Conservation (phyloP, 306 rosid species). For the Nissolia schottii region DNA sequence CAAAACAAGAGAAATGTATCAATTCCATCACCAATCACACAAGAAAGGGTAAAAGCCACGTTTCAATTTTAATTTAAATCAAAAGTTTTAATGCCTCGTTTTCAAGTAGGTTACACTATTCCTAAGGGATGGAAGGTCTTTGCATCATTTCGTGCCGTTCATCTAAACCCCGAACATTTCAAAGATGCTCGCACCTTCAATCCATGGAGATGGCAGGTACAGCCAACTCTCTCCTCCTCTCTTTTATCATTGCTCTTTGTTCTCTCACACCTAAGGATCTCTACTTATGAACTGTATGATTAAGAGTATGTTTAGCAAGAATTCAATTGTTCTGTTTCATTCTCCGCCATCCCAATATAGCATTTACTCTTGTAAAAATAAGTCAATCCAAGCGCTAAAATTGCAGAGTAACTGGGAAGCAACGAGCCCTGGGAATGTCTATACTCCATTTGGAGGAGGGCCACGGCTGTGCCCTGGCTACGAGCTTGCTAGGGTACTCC, state of each 20-base stretch:
- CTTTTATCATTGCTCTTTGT: not conserved
- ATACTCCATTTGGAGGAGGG: constrained; percentile 94
- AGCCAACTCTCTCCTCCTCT: not conserved
- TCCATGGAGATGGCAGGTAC: constrained; percentile 99
- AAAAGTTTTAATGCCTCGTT: not conserved
- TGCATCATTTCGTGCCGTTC: constrained; percentile 92
- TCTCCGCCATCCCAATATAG: no score
- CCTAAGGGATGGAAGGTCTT: constrained; percentile 95
- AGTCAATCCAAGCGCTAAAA: not conserved
- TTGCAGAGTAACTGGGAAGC: constrained; percentile 54
- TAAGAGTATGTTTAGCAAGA: no score
- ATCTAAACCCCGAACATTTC: constrained; percentile 72
- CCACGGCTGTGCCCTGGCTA: constrained; percentile 86
- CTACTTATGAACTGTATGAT: not conserved
- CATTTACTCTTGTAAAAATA: no score
- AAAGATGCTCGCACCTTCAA: constrained; percentile 87
- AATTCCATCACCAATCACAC: not conserved
- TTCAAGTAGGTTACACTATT: constrained; percentile 68
- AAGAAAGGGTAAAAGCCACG: not conserved
- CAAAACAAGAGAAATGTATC: not conserved
- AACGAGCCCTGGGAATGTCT: constrained; percentile 41
- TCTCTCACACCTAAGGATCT: not conserved
- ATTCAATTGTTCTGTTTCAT: no score
- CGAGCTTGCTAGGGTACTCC: constrained; percentile 89
- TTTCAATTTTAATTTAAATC: no score